Evolutionary conservation across 495 filamentous ascomycete species (phyloP).

Genomic region (Talaromyces liani): DNA sequence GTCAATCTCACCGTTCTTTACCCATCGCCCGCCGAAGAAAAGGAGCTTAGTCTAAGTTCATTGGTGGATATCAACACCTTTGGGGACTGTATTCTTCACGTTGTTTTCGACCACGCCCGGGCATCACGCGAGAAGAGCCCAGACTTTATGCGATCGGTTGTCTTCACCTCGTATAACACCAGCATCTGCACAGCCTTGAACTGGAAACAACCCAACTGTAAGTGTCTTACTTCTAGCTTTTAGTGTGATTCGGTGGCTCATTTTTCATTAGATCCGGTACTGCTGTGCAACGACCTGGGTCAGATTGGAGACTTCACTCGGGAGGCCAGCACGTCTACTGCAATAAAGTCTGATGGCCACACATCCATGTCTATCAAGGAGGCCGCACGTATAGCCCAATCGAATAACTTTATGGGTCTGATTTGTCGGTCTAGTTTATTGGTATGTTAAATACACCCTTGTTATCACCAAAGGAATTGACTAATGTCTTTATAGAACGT

Average conservation of each 20-base stretch:
- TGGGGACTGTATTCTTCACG: slow-evolving; percentile 71
- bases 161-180: slow-evolving; percentile 86
- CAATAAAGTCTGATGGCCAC: slow-evolving; percentile 56
- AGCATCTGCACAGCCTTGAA: slow-evolving; percentile 88
- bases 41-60: slow-evolving; percentile 55
- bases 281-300: slow-evolving; percentile 89
- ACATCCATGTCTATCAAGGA: slow-evolving; percentile 84
- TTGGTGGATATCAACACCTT: slow-evolving; percentile 79
- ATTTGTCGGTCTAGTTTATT: slow-evolving; percentile 80
- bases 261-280: slow-evolving; percentile 63
- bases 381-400: slow-evolving; percentile 83
- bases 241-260: background rate
- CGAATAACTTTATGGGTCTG: slow-evolving; percentile 97
- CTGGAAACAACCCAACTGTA: slow-evolving; percentile 98
- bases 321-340: slow-evolving; percentile 28
- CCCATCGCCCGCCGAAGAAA: slow-evolving; percentile 66
- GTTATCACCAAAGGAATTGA: background rate
- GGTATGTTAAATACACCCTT: slow-evolving; percentile 43
- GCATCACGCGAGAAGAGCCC: slow-evolving; percentile 59
- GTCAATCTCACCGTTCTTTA: slow-evolving; percentile 83
- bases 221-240: slow-evolving; percentile 16
- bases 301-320: slow-evolving; percentile 40
- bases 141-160: slow-evolving; percentile 69
- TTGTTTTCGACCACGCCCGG: slow-evolving; percentile 89
- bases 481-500: slow-evolving; percentile 57